phyloP scores from a whole-genome alignment of 2,329 filamentous ascomycete species.

The Colletotrichum graminicola region DNA sequence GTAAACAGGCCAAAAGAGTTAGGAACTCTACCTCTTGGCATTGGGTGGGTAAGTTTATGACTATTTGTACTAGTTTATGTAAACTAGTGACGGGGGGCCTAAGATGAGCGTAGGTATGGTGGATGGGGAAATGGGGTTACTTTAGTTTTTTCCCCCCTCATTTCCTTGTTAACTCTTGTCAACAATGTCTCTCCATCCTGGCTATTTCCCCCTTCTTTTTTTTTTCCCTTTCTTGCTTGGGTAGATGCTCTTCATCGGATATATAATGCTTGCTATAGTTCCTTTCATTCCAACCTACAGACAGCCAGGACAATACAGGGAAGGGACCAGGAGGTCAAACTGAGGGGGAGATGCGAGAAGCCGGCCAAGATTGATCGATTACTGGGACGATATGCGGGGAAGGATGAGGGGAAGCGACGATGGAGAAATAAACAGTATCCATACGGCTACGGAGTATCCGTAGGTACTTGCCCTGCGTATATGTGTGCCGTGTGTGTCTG shows the following conservation, averaged over 20 bases:
- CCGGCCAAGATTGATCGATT: neutral
- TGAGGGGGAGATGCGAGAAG: constrained; percentile 22
- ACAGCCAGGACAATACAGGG: neutral
- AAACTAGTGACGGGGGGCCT: neutral
- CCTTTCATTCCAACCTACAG: neutral
- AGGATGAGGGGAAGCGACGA: constrained; percentile 25
- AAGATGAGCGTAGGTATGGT: neutral
- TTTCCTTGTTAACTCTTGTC: neutral
- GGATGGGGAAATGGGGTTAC: neutral
- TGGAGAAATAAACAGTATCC: constrained; percentile 1
- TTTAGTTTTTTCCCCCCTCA: neutral
- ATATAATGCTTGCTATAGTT: neutral
- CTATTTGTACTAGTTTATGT: too few species aligned
- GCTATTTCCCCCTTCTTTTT: neutral
- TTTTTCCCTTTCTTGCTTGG: rapidly evolving
- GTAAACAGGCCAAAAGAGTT: constrained; percentile 37
- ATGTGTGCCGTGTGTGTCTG: too few species aligned
- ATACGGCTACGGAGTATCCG: too few species aligned
- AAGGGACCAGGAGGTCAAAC: neutral
- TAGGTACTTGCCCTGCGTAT: too few species aligned
- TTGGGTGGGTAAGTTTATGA: too few species aligned
- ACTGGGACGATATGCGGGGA: constrained; percentile 28
- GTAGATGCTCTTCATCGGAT: rapidly evolving
- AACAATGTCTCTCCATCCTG: too few species aligned
- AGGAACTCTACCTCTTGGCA: constrained; percentile 28